Evolutionary conservation across 2,329 filamentous ascomycete genomes (phyloP).

Genomic region (Xylariaceae sp.): DNA sequence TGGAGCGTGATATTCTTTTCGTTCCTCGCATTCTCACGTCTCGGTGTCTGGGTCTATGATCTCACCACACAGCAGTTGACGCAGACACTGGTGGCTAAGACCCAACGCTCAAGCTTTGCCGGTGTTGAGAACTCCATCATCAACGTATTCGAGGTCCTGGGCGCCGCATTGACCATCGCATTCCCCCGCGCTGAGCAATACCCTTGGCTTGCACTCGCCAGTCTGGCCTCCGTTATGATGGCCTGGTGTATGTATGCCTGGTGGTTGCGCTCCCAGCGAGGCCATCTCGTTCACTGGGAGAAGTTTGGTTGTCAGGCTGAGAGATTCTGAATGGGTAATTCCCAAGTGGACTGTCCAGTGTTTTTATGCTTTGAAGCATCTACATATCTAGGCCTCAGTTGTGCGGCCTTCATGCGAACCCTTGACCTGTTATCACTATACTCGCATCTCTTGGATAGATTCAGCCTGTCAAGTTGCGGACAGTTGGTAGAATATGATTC

Average conservation of each 20-base stretch:
- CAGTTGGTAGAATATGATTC: no score
- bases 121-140: constrained; percentile 39
- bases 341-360: not conserved
- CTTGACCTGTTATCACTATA: no score
- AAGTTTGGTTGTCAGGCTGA: constrained; percentile 18
- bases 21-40: constrained; percentile 38
- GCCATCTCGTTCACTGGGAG: constrained; percentile 40
- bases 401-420: no score
- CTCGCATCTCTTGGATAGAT: not conserved
- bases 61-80: constrained; percentile 42
- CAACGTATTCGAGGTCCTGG: constrained; percentile 37
- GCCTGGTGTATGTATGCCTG: constrained; percentile 34
- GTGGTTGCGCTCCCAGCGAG: constrained; percentile 37
- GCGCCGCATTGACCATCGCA: constrained; percentile 34
- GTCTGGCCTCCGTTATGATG: constrained; percentile 30
- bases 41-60: constrained; percentile 42
- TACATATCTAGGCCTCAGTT: no score
- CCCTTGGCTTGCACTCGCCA: constrained; percentile 35
- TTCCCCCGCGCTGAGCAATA: constrained; percentile 36
- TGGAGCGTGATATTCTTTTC: constrained; percentile 35
- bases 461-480: no score
- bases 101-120: constrained; percentile 37
- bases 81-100: constrained; percentile 34
- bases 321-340: not conserved
- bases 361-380: not conserved